Evolutionary conservation across 768 basidiomycete genomes (phyloP).

Genomic region (Russula lepida): DNA sequence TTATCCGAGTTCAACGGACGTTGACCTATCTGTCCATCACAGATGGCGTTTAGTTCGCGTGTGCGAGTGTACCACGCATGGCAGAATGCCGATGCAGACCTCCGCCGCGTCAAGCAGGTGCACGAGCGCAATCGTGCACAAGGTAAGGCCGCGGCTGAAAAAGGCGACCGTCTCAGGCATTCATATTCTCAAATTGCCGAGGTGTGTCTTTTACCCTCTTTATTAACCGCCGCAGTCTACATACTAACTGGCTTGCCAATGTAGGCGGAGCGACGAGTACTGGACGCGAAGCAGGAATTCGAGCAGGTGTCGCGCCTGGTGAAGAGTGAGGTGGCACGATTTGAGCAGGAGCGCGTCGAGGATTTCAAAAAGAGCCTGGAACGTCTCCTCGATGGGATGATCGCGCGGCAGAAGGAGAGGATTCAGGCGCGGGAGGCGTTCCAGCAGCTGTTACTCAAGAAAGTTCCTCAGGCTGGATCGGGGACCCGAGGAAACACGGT

Average conservation of each 20-base stretch:
- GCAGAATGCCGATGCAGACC: slow-evolving; percentile 73
- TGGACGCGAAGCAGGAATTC: slow-evolving; percentile 82
- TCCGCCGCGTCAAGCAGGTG: slow-evolving; percentile 57
- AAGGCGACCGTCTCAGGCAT: slow-evolving; percentile 48
- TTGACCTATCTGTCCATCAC: neutral
- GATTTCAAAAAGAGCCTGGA: slow-evolving; percentile 86
- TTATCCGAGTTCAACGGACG: neutral
- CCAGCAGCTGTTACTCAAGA: slow-evolving; percentile 20
- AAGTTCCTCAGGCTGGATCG: slow-evolving; percentile 7
- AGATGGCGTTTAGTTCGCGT: slow-evolving; percentile 86
- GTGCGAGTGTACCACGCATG: slow-evolving; percentile 74
- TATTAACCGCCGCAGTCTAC: neutral
- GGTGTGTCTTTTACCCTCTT: slow-evolving; percentile 33
- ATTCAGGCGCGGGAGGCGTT: slow-evolving; percentile 23
- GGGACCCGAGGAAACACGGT: slow-evolving; percentile 3
- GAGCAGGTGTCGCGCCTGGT: slow-evolving; percentile 82
- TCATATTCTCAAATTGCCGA: slow-evolving; percentile 79
- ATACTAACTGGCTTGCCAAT: neutral
- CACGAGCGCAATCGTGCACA: slow-evolving; percentile 81
- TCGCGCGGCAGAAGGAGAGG: slow-evolving; percentile 71
- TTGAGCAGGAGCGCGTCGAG: slow-evolving; percentile 87
- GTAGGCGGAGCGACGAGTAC: slow-evolving; percentile 76
- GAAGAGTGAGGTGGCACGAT: slow-evolving; percentile 82
- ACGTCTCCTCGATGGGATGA: slow-evolving; percentile 81
- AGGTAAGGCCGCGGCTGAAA: slow-evolving; percentile 54